Evolutionary conservation across 2,329 filamentous ascomycete genomes (phyloP), one percentile per base, ranked within the genome.

Genomic region (Zymoseptoria crescenta): DNA sequence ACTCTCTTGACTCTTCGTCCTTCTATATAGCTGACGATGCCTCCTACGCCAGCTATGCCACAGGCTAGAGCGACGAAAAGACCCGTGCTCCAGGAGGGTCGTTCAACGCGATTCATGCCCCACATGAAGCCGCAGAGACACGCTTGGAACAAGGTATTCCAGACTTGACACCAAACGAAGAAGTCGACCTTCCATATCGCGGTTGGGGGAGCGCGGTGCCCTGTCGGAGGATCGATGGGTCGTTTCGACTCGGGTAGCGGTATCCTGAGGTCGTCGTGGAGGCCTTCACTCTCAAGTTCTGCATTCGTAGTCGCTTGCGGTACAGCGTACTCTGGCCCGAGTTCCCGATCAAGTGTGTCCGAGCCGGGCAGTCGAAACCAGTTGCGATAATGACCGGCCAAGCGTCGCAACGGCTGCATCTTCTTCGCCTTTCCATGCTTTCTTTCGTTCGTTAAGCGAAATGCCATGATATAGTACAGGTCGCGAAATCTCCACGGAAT

Each of bases 401-500:
- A 79, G 50, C 81, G 81, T 49, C 87, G 81, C 41, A 93, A 78
- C 4, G 81, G 86, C 19, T 80, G 72, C 28, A 80, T 69, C 55
- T 83, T 71, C 57, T 63, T 61, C 41, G 57, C 54, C 20, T 52
- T n/a, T 6, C 69, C 69, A n/a, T 59, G 21, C 53, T 63, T 62
- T 28, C 58, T 57, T 54, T 66, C 62, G 29, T 57, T 59, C 16
- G 62, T 68, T 0, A 87, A 54, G 24, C 89, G 80, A 74, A 82
- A 94, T 68, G 81, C 80, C 54, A 88, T 73, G 35, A 91, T 78
- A 70, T 84, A 91, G 71, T 87, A 94, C 8, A 91, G 75, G 70
- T 96, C 91, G 30, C 91, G 81, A 66, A 92, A 88, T 30, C 91
- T 83, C 91, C 90, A 96, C 0, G 91, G 91, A 1, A 88, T 86